Percentiles rank a stretch among this genome's conserved stretches.
Evolutionary conservation across 345 rosid species (phyloP).

Genomic region (Camelina laxa): DNA sequence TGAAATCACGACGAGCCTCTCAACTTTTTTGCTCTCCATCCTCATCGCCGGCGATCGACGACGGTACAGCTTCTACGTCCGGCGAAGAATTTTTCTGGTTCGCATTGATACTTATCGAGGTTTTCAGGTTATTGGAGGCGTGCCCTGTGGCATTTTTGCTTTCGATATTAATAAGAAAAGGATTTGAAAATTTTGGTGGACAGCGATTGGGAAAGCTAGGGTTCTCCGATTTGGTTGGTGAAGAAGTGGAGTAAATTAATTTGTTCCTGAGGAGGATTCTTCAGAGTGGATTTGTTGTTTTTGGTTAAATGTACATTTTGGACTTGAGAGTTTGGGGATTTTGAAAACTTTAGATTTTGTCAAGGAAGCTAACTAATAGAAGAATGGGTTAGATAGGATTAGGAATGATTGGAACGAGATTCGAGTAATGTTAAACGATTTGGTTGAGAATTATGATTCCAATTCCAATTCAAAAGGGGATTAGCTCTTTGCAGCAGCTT

Average conservation of each 20-base stretch:
- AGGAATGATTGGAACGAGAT: constrained; percentile 28
- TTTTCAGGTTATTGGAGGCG: background rate
- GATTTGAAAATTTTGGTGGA: constrained; percentile 1
- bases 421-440: constrained; percentile 34
- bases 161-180: background rate
- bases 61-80: constrained; percentile 12
- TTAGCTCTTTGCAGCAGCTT: constrained; percentile 53
- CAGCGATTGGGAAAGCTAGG: background rate
- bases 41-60: constrained; percentile 37
- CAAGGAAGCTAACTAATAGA: background rate
- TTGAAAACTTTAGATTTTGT: background rate
- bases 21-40: background rate
- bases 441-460: constrained; percentile 48
- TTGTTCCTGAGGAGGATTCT: constrained; percentile 28
- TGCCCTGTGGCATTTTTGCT: background rate
- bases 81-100: constrained; percentile 12
- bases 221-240: no score
- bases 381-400: constrained; percentile 40
- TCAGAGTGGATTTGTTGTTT: constrained; percentile 5
- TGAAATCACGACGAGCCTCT: constrained; percentile 39
- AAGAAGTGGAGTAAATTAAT: constrained; percentile 18
- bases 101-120: background rate
- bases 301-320: constrained; percentile 27
- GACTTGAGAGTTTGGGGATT: constrained; percentile 30
- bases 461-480: constrained; percentile 53